Conservation (phyloP, 257 asterid species). For the Mentha longifolia region DNA sequence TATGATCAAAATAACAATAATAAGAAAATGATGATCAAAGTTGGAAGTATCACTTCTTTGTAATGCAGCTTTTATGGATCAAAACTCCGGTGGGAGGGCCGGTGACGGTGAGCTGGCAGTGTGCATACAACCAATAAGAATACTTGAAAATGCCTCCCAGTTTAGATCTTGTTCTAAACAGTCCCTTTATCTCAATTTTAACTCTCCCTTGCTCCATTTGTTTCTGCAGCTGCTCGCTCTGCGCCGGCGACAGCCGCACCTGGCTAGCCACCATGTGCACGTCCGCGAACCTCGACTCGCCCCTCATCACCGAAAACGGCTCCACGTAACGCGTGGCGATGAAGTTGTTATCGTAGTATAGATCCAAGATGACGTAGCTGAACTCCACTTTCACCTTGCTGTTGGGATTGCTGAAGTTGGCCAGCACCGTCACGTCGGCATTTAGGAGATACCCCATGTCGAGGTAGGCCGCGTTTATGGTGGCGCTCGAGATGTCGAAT, state of each 20-base stretch:
- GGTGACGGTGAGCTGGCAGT: conserved; percentile 62
- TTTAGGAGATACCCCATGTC: conserved; percentile 89
- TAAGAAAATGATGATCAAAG: background rate
- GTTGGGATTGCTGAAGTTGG: conserved; percentile 92
- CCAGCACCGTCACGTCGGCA: conserved; percentile 73
- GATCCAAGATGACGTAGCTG: conserved; percentile 61
- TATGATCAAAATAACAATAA: background rate
- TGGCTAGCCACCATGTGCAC: conserved; percentile 80
- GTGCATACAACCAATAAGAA: conserved; percentile 70
- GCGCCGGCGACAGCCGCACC: conserved; percentile 57
- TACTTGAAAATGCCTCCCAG: conserved; percentile 73
- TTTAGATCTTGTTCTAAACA: conserved; percentile 65
- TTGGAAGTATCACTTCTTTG: conserved; percentile 47
- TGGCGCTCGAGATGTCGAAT: conserved; percentile 70
- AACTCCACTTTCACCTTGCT: conserved; percentile 75
- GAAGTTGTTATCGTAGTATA: conserved; percentile 50
- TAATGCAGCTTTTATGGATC: conserved; percentile 62
- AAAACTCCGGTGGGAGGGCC: conserved; percentile 86
- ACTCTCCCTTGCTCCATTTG: conserved; percentile 71
- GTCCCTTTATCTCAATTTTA: conserved; percentile 62
- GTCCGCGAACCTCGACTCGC: conserved; percentile 57
- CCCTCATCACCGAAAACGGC: conserved; percentile 59
- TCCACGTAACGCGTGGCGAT: conserved; percentile 65
- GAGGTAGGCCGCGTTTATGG: conserved; percentile 89
- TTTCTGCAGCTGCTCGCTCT: conserved; percentile 51